These are phyloP conservation scores for Juglanconis oblonga DNA, from an alignment of 2,329 filamentous ascomycete species.

Conservation along the genomic window DNA sequence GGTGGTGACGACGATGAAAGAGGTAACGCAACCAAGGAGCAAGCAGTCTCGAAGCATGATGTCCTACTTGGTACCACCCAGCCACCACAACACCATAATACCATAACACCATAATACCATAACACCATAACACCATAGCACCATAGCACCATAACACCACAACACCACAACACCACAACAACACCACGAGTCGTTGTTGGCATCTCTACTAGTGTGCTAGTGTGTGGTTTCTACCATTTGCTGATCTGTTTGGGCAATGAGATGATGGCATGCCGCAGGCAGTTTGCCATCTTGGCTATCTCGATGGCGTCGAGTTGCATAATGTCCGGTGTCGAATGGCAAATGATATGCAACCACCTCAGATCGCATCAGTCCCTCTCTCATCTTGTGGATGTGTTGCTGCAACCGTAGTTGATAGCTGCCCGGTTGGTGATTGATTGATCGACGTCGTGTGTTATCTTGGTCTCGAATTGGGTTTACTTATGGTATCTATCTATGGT, in stretches of 20 bases:
- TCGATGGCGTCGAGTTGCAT: background rate
- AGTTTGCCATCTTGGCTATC: background rate
- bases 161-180: background rate
- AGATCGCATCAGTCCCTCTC: background rate
- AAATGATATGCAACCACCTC: background rate
- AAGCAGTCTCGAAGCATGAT: background rate
- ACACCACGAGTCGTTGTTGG: background rate
- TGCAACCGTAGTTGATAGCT: background rate
- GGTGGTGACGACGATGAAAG: conserved; percentile 5
- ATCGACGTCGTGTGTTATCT: conserved; percentile 1
- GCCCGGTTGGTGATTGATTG: background rate
- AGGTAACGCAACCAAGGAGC: conserved; percentile 5
- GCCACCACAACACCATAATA: background rate
- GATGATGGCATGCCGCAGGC: background rate
- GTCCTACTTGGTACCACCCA: background rate
- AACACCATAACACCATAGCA: background rate
- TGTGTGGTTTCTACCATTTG: background rate
- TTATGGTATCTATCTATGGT: background rate
- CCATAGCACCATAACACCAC: background rate
- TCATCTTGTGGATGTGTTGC: background rate
- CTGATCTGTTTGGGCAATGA: background rate
- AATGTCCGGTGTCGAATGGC: background rate
- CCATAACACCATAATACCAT: background rate
- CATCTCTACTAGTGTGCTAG: too few relatives aligned
- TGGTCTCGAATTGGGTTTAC: background rate